phyloP scores from a whole-genome alignment of 169 alveolate species.

The Cryptosporidium felis region DNA sequence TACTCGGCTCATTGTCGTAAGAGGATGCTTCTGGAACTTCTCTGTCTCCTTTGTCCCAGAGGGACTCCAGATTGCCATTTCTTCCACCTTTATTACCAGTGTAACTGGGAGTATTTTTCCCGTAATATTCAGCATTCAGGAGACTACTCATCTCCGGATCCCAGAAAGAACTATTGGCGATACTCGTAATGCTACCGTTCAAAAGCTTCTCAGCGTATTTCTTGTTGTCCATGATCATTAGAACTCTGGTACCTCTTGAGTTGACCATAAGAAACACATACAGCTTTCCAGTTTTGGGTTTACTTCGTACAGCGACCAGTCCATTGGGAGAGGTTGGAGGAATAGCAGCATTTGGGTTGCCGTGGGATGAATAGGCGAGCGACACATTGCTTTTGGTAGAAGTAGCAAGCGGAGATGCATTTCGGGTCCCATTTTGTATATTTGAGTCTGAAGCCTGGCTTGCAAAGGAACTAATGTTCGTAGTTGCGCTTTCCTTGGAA shows the following conservation, averaged over 20 bases:
- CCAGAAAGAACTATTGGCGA: neutral
- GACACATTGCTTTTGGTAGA: too few species aligned
- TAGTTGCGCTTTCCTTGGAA: neutral
- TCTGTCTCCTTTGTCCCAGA: too few species aligned
- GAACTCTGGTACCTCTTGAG: slow-evolving; percentile 70
- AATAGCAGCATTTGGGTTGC: neutral
- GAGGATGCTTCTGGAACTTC: too few species aligned
- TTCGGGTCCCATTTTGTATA: neutral
- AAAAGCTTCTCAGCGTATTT: slow-evolving; percentile 45
- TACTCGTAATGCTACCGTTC: slow-evolving; percentile 7
- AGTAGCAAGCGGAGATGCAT: too few species aligned
- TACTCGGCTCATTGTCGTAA: too few species aligned
- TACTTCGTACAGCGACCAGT: neutral
- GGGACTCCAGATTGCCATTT: too few species aligned
- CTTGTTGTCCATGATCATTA: slow-evolving; percentile 56
- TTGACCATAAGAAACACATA: slow-evolving; percentile 69
- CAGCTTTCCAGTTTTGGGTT: slow-evolving; percentile 13
- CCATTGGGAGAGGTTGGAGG: neutral
- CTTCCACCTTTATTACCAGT: neutral
- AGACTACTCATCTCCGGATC: neutral
- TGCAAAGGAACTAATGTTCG: too few species aligned
- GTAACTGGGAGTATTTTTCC: neutral
- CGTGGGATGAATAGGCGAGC: too few species aligned
- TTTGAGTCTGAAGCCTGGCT: neutral
- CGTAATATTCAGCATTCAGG: neutral